Base-by-base conservation (phyloP, 306 rosid species). In the Carpinus fangiana region DNA sequence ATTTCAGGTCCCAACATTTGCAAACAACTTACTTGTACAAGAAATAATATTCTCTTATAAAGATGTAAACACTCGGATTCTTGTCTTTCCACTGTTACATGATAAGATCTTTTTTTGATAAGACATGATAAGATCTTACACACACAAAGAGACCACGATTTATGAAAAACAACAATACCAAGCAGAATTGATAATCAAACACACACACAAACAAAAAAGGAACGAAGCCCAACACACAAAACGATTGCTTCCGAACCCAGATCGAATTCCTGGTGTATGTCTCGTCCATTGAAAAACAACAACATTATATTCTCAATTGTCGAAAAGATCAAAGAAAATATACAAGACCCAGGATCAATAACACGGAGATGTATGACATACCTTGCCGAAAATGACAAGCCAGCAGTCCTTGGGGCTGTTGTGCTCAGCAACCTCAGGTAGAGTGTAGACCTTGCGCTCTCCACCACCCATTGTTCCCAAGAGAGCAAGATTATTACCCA, bases 371-470 rank as follows among this genome's bases (percentile, higher is more conserved):
- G 23, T 2, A 16, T 23, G 12, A 60, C 43, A 78, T 75, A 93
- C 99, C 98, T 90, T 95, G 84, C 90, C 90, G 21, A 80, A 85
- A 57, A 95, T 88, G 73, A 95, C 82, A 71, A 95, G 84, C 98
- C 98, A 95, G 83, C 99, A 95, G 70, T 91, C 96, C 28, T 86
- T 84, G 80, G 83, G 57, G 77, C 31, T 65, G 76, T 84, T 89
- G 83, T 91, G 97, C 16, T 67, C 46, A 51, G 96, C 75, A 73
- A 89, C 93, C 65, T 91, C 93, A n/a, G 91, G 86, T 76, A 92
- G 83, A 83, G 89, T 81, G 84, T 53, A 93, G 4, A 89, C 73
- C 84, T 88, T 84, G 70, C 79, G 52, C 12, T 73, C 89, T n/a
- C 81, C 90, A 43, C 86, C 90, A 43, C 86, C 90, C 98, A 94